Evolutionary conservation across 768 basidiomycete species (phyloP).

Genomic region (Leucocoprinus birnbaumii): DNA sequence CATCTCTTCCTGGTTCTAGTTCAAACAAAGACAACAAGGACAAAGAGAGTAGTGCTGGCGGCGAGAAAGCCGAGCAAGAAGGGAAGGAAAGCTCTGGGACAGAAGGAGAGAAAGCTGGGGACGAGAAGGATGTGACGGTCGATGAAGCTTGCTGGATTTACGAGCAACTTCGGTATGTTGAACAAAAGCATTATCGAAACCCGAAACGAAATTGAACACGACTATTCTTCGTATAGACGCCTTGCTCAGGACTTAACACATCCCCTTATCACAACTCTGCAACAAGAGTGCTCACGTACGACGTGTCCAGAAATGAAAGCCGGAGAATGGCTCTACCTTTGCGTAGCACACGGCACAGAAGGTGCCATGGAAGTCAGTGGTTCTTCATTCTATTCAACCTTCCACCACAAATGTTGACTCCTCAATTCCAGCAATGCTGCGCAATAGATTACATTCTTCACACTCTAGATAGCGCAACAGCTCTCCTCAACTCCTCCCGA

Average conservation of each 20-base stretch:
- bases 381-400: neutral
- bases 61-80: conserved; percentile 17
- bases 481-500: conserved; percentile 84
- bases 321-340: conserved; percentile 97
- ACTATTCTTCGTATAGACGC: conserved; percentile 45
- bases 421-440: conserved; percentile 72
- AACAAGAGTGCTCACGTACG: conserved; percentile 81
- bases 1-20: conserved; percentile 73
- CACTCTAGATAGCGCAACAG: conserved; percentile 91
- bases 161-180: conserved; percentile 42
- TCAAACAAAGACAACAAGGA: conserved; percentile 28
- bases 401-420: neutral
- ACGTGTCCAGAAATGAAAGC: conserved; percentile 98
- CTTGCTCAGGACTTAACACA: conserved; percentile 86
- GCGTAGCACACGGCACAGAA: conserved; percentile 91
- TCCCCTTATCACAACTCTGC: conserved; percentile 80
- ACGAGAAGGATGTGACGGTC: conserved; percentile 51
- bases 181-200: neutral
- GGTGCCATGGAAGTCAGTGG: conserved; percentile 76
- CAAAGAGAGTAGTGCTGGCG: conserved; percentile 18
- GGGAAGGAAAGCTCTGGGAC: conserved; percentile 16
- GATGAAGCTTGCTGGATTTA: conserved; percentile 88
- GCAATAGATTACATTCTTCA: conserved; percentile 96
- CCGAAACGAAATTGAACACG: neutral
- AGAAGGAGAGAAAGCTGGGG: conserved; percentile 17